Conservation (phyloP, 2,329 filamentous ascomycete species). For the Talaromyces sp. region DNA sequence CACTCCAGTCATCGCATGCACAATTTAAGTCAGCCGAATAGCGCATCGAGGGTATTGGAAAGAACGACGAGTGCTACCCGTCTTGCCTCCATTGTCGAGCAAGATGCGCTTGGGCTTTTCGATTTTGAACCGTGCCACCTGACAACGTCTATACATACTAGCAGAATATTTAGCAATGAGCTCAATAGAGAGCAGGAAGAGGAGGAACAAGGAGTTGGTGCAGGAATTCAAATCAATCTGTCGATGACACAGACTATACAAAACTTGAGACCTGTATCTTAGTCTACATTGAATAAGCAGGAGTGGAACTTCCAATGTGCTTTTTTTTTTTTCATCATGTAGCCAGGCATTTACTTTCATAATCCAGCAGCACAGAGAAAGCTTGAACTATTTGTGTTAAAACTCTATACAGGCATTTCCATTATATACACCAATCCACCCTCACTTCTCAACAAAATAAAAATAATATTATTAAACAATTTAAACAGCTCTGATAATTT, state of each 20-base stretch:
- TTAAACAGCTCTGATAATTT: no score
- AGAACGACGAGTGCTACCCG: background rate
- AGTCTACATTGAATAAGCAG: background rate
- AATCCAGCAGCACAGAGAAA: no score
- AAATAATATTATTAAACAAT: no score
- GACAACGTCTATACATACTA: background rate
- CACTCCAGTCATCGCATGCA: background rate
- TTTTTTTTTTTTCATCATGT: no score
- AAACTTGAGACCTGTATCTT: background rate
- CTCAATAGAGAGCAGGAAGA: background rate
- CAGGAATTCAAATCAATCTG: background rate
- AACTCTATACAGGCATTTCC: no score
- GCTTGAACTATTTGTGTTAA: no score
- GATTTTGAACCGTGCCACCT: constrained; percentile 2
- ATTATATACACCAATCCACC: no score
- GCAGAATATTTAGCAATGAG: background rate
- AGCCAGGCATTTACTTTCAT: no score
- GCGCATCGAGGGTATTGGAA: background rate
- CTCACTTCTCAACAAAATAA: no score
- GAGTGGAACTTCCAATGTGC: no score
- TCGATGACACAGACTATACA: background rate
- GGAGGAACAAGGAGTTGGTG: background rate
- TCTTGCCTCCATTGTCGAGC: background rate
- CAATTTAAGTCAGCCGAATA: background rate
- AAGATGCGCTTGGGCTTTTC: background rate